Evolutionary conservation across 2,329 filamentous ascomycete genomes (phyloP), one percentile per base, ranked within the genome.

Genomic region (Pseudophaeomoniella oleicola): DNA sequence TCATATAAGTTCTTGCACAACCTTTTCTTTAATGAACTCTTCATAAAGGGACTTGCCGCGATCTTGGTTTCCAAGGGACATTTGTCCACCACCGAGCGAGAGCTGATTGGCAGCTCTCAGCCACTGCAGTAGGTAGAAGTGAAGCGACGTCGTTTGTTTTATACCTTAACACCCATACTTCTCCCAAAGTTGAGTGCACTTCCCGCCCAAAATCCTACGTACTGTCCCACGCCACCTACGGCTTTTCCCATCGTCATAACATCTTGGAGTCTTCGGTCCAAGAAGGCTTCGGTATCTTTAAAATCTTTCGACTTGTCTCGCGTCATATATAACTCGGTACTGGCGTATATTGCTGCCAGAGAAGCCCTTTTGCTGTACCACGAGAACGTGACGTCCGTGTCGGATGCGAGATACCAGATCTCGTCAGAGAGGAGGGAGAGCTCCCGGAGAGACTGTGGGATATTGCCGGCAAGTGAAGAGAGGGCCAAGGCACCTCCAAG

Each of bases 401-500:
- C 90, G 35, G 85, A 84, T 0, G 88, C 75, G 3, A 94, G 72
- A 51, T 81, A 86, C 69, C 81, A 83, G 36, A 98, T 92, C 57
- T 98, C 90, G 55, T 94, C 88, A n/a, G 81, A 72, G 3, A 98
- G 73, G 35, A 72, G 66, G 30, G 81, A 77, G 3, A 98, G 72
- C 60, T 96, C 90, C 32, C 69, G 69, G 3, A 94, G 55, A 0
- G 86, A 87, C 5, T 74, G 62, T 0, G 84, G 74, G 19, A 92
- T 70, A 55, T 88, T 81, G 41, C 70, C 73, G 0, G 85, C 82
- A 39, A 92, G 78, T 3, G 86, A 85, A 82, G 94, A 94, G 42
- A 93, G 66, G 3, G 84, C 86, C 2, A 96, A 69, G 32, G 88
- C 90, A 71, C 92, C 85, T 61, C 93, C 83, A 85, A 84, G 94